A percentile compares a stretch with the other conserved stretches of the same genome.
Evolutionary conservation across 148 eudicot species (phyloP).

Genomic region (Nyssa sinensis): DNA sequence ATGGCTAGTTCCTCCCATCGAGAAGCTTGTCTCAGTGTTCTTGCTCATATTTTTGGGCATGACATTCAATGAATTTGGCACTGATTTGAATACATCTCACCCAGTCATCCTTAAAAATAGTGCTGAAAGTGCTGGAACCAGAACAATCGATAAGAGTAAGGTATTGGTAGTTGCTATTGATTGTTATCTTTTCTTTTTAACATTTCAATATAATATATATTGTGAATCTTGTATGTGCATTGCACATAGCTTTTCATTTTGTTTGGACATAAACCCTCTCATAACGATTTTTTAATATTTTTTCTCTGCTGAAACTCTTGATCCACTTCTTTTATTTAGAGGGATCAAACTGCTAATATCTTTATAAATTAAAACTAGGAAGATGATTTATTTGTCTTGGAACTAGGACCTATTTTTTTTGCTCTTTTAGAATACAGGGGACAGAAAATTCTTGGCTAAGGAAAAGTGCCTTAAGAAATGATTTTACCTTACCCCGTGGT

Average conservation of each 20-base stretch:
- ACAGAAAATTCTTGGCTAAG: no score
- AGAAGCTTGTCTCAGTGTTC: slow-evolving; percentile 75
- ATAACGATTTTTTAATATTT: background rate
- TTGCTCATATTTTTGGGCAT: slow-evolving; percentile 61
- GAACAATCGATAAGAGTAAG: slow-evolving; percentile 59
- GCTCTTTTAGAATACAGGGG: no score
- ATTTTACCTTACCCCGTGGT: no score
- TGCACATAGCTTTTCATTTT: background rate
- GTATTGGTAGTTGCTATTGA: slow-evolving; percentile 25
- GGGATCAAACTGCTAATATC: background rate
- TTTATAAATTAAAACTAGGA: background rate
- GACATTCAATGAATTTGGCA: slow-evolving; percentile 36
- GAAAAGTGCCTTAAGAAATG: no score
- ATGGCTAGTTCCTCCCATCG: slow-evolving; percentile 53
- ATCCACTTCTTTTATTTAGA: background rate
- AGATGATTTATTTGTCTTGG: background rate
- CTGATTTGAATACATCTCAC: slow-evolving; percentile 37
- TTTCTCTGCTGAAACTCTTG: background rate
- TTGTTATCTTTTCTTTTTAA: slow-evolving; percentile 9
- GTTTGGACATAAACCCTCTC: background rate
- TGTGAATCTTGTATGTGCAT: no score
- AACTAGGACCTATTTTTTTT: background rate
- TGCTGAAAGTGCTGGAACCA: slow-evolving; percentile 41
- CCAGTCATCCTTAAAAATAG: slow-evolving; percentile 34
- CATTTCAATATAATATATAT: background rate